Conservation (phyloP, 192 early-diverging fungal species). For the Coemansia nantahalensis region DNA sequence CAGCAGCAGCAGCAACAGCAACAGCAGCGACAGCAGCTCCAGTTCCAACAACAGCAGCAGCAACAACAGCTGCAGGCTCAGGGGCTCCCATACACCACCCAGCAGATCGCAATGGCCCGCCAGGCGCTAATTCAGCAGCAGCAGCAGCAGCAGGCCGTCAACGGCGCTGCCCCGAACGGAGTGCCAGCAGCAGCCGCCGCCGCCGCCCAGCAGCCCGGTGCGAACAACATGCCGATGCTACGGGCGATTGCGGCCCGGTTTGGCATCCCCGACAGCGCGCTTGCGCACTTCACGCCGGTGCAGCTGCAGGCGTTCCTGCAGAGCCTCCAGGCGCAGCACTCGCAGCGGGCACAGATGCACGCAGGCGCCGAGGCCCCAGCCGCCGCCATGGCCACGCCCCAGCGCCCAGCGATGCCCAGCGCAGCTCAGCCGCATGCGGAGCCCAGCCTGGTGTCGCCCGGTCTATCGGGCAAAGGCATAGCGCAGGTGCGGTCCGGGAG, state of each 20-base stretch:
- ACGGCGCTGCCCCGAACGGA: background rate
- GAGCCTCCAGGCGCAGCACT: constrained; percentile 33
- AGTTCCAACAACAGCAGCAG: no score
- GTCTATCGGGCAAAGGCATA: constrained; percentile 24
- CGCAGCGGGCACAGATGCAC: constrained; percentile 11
- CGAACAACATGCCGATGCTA: constrained; percentile 15
- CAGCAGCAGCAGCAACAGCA: constrained; percentile 14
- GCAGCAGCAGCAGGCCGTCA: constrained; percentile 10
- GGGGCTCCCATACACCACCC: constrained; percentile 11
- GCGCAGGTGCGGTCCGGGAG: constrained; percentile 28
- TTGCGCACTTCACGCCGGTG: constrained; percentile 16
- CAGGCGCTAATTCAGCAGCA: constrained; percentile 34
- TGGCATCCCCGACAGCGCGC: constrained; percentile 21
- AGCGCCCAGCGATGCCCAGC: constrained; percentile 14
- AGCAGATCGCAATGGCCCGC: constrained; percentile 34
- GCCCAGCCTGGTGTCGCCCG: background rate
- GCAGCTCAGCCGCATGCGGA: background rate
- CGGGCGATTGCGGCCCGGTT: constrained; percentile 34
- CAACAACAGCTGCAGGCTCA: constrained; percentile 37
- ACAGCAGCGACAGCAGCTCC: constrained; percentile 20
- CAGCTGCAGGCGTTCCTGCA: constrained; percentile 37
- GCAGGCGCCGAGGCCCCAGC: constrained; percentile 5
- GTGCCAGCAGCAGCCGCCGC: background rate
- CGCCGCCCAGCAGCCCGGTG: background rate
- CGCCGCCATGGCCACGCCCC: constrained; percentile 17